A percentile compares a stretch with the other conserved stretches of the same genome.
Evolutionary conservation across 2,329 filamentous ascomycete genomes (phyloP).

Genomic region (Aspergillus clavatus): DNA sequence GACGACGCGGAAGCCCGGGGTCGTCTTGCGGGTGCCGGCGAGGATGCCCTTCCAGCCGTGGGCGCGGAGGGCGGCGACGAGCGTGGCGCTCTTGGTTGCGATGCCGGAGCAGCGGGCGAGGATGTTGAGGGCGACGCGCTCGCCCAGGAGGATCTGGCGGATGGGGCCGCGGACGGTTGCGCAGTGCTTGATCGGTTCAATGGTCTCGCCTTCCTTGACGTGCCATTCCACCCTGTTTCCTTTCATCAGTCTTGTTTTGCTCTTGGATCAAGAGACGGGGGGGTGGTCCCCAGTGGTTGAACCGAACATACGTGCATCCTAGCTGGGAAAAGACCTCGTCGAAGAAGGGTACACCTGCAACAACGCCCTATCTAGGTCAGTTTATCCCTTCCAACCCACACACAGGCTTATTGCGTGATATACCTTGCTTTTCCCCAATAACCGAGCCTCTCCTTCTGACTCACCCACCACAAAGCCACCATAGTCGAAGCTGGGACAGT

Average conservation of each 20-base stretch:
- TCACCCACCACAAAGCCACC: conserved; percentile 90
- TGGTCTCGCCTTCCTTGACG: conserved; percentile 64
- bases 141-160: conserved; percentile 78
- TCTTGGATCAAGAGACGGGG: not conserved
- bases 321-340: conserved; percentile 87
- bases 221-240: conserved; percentile 72
- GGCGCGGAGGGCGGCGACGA: conserved; percentile 50
- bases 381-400: conserved; percentile 4
- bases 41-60: conserved; percentile 75
- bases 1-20: conserved; percentile 87
- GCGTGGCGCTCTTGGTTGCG: conserved; percentile 56
- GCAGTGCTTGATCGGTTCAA: conserved; percentile 61
- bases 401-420: conserved; percentile 8
- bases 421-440: conserved; percentile 56
- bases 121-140: conserved; percentile 87
- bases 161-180: conserved; percentile 84
- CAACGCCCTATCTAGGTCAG: conserved; percentile 55
- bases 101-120: conserved; percentile 88
- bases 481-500: conserved; percentile 95
- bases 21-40: conserved; percentile 96
- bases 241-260: not conserved
- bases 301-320: conserved; percentile 68
- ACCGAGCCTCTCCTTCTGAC: conserved; percentile 38
- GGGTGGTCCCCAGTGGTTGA: not conserved
- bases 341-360: conserved; percentile 93